These are phyloP conservation scores for Fusarium pseudonygamai DNA, from an alignment of 2,329 filamentous ascomycete species.

Conservation along the genomic window DNA sequence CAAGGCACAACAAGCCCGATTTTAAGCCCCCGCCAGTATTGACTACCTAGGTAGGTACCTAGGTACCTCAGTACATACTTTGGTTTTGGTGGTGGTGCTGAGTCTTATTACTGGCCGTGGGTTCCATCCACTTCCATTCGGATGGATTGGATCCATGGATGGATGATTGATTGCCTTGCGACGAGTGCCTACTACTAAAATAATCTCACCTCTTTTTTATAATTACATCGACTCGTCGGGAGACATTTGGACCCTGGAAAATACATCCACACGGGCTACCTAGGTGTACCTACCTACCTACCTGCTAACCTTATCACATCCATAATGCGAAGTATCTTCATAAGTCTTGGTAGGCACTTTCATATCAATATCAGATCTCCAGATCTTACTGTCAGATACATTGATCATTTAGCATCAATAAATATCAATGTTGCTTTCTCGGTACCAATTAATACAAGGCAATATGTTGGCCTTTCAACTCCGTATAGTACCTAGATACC, in stretches of 20 bases:
- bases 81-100: background rate
- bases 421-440: background rate
- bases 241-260: conserved; percentile 22
- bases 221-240: background rate
- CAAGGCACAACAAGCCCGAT: conserved; percentile 4
- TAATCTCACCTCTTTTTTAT: background rate
- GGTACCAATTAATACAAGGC: background rate
- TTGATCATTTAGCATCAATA: background rate
- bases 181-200: background rate
- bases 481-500: background rate
- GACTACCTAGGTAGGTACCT: too few species aligned
- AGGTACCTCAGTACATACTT: too few species aligned
- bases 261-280: background rate
- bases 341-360: background rate
- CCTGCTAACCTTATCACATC: background rate
- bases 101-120: conserved; percentile 12
- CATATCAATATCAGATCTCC: background rate
- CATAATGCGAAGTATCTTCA: background rate
- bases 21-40: background rate
- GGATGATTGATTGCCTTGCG: background rate
- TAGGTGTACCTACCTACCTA: too few species aligned
- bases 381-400: background rate
- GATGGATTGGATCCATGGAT: background rate
- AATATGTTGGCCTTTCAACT: background rate
- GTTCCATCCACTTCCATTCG: conserved; percentile 30